These are phyloP conservation scores for Stevia rebaudiana DNA, from an alignment of 140 eudicot genomes.

Conservation along the genomic window DNA sequence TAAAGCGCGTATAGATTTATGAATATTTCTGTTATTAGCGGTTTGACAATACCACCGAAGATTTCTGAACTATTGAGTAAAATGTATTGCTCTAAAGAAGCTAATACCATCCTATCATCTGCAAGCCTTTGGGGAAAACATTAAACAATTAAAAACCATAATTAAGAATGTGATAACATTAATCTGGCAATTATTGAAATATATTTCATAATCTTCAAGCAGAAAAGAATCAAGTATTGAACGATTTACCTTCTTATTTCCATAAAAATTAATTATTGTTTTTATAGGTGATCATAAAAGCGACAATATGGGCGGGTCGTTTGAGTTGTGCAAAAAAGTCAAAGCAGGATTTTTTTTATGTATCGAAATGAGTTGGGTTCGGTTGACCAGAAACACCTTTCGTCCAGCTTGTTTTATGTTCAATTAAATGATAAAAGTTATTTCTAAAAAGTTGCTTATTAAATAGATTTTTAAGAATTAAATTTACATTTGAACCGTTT, in stretches of 20 bases:
- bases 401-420: not conserved
- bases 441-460: not conserved
- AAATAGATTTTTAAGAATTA: too few species aligned
- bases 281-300: not conserved
- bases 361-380: not conserved
- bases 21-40: slow-evolving; percentile 33
- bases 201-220: not conserved
- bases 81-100: slow-evolving; percentile 92
- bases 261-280: not conserved
- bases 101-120: slow-evolving; percentile 75
- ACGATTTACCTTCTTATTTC: not conserved
- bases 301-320: not conserved
- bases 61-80: slow-evolving; percentile 55
- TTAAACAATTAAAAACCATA: slow-evolving; percentile 19
- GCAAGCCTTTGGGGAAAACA: slow-evolving; percentile 56
- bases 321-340: not conserved
- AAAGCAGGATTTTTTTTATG: not conserved
- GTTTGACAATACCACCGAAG: slow-evolving; percentile 35
- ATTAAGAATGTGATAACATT: not conserved
- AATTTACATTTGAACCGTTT: not conserved
- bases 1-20: slow-evolving; percentile 69
- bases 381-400: not conserved
- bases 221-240: slow-evolving; percentile 7
- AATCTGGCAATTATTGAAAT: slow-evolving; percentile 9
- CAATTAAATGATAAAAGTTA: not conserved